Percentiles rank a stretch among this genome's conserved stretches.
These are phyloP conservation scores for Tetrahymena elliotti DNA, from an alignment of 73 alveolate genomes.

Conservation along the genomic window DNA sequence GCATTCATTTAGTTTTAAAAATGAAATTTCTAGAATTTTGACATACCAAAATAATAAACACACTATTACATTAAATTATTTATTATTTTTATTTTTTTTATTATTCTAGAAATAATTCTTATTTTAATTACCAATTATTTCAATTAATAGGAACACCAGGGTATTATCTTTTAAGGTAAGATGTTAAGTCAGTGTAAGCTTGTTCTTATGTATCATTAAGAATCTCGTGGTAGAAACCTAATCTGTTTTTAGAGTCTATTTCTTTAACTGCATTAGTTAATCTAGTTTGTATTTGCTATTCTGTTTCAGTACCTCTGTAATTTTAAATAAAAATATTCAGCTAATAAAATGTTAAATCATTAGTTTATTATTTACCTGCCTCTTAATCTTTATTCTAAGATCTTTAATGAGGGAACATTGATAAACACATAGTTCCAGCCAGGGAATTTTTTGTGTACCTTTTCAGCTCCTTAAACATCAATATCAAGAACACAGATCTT, in stretches of 20 bases:
- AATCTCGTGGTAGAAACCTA: neutral
- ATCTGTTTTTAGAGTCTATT: neutral
- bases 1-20: neutral
- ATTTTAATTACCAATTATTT: neutral
- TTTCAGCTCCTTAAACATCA: neutral
- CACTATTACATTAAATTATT: neutral
- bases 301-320: neutral
- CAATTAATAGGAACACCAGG: neutral
- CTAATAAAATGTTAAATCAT: neutral
- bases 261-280: neutral
- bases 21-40: neutral
- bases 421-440: neutral
- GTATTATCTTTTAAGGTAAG: neutral
- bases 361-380: neutral
- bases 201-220: neutral
- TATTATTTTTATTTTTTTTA: too few relatives aligned
- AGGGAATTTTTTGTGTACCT: neutral
- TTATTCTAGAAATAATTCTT: neutral
- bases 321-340: neutral
- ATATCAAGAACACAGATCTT: neutral
- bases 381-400: neutral
- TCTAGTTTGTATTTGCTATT: neutral
- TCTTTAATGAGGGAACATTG: neutral
- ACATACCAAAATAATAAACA: too few relatives aligned
- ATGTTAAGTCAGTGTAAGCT: neutral